A percentile compares a stretch with the other conserved stretches of the same genome.
These are phyloP conservation scores for Sporothrix luriei DNA, from an alignment of 2,329 filamentous ascomycete species.

Conservation along the genomic window DNA sequence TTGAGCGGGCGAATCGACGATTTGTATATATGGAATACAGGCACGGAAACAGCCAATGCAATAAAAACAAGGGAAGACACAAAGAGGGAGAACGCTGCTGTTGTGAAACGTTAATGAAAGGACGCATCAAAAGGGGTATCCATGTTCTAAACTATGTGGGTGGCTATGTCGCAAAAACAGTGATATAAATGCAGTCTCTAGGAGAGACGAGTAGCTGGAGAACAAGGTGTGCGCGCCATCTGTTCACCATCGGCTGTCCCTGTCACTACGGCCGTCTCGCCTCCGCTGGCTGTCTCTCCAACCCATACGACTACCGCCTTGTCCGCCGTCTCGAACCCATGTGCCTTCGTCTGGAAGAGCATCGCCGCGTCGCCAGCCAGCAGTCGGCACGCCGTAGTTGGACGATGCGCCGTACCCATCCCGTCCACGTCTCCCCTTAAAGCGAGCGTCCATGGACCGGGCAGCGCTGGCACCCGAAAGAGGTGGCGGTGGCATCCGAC, in stretches of 20 bases:
- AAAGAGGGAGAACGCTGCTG: neutral
- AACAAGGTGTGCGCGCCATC: neutral
- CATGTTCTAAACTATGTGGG: neutral
- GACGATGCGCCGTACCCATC: neutral
- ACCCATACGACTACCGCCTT: conserved; percentile 26
- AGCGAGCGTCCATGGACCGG: conserved; percentile 30
- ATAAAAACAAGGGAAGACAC: neutral
- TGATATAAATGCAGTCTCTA: neutral
- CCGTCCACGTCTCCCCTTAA: neutral
- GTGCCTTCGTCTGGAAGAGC: conserved; percentile 57
- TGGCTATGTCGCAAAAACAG: neutral
- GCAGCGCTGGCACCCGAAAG: conserved; percentile 37
- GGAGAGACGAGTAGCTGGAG: neutral
- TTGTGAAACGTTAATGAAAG: neutral
- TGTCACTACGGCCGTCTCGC: neutral
- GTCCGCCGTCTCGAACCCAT: conserved; percentile 49
- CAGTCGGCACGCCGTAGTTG: conserved; percentile 49
- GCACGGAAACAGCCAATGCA: conserved; percentile 10
- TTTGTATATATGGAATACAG: conserved; percentile 26
- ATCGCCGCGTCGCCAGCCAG: conserved; percentile 70
- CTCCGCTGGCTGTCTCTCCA: neutral
- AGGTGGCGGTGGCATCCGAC: conserved; percentile 22
- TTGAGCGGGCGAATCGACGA: neutral
- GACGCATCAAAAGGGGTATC: neutral
- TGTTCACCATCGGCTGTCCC: neutral